phyloP scores from a whole-genome alignment of 2,329 filamentous ascomycete genomes.

The Trichoderma cornu-damae region DNA sequence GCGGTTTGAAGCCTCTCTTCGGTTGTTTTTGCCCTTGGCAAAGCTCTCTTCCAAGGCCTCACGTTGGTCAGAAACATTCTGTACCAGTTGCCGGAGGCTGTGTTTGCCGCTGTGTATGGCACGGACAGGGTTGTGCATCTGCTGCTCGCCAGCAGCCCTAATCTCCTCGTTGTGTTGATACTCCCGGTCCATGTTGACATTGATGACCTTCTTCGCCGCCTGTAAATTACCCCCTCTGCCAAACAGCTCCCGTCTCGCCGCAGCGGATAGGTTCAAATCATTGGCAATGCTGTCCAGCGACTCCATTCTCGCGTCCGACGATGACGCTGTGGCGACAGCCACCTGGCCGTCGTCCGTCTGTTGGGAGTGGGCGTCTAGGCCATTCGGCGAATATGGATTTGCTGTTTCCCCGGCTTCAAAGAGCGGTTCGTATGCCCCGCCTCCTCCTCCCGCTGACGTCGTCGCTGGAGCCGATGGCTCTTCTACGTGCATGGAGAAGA shows the following conservation, averaged over 20 bases:
- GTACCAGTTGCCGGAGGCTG: slow-evolving; percentile 80
- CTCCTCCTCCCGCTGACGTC: slow-evolving; percentile 22
- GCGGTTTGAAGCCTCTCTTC: slow-evolving; percentile 71
- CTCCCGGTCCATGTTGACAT: slow-evolving; percentile 84
- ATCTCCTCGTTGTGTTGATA: slow-evolving; percentile 80
- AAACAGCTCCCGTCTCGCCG: slow-evolving; percentile 77
- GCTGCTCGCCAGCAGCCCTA: slow-evolving; percentile 63
- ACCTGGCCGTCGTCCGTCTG: slow-evolving; percentile 26
- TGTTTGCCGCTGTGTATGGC: slow-evolving; percentile 81
- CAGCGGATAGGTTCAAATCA: slow-evolving; percentile 71
- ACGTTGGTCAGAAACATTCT: slow-evolving; percentile 72
- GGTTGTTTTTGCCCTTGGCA: slow-evolving; percentile 71
- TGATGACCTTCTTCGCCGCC: slow-evolving; percentile 58
- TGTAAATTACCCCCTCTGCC: slow-evolving; percentile 54
- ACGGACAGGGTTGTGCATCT: slow-evolving; percentile 76
- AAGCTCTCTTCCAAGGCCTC: slow-evolving; percentile 91
- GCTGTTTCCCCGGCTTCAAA: slow-evolving; percentile 36
- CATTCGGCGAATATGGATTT: slow-evolving; percentile 1
- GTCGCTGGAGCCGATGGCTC: slow-evolving; percentile 28
- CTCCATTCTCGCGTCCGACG: slow-evolving; percentile 35
- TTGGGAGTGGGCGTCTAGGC: slow-evolving; percentile 33
- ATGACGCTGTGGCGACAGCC: slow-evolving; percentile 26
- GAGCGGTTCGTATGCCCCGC: slow-evolving; percentile 49
- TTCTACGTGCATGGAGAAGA: slow-evolving; percentile 61
- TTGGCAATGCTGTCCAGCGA: slow-evolving; percentile 67